phyloP scores from a whole-genome alignment of 495 filamentous ascomycete species.

The Hyphodiscus hymeniophilus region DNA sequence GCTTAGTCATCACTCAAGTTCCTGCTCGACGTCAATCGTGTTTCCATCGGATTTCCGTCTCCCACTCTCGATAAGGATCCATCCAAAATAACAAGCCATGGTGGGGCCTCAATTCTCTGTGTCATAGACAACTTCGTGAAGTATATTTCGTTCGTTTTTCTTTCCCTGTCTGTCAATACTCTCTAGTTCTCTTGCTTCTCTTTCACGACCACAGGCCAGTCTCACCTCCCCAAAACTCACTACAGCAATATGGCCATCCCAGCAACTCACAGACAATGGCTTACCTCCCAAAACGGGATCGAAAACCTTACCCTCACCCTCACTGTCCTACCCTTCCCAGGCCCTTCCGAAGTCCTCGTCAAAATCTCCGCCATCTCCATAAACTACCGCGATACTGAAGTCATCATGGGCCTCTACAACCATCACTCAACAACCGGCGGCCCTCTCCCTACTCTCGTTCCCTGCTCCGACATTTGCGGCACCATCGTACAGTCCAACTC shows the following conservation, averaged over 20 bases:
- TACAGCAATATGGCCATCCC: constrained; percentile 24
- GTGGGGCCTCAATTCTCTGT: no score
- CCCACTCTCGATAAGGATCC: no score
- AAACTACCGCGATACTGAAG: constrained; percentile 54
- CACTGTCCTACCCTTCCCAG: constrained; percentile 33
- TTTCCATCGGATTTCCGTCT: no score
- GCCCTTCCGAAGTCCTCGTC: constrained; percentile 46
- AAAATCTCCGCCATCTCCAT: constrained; percentile 45
- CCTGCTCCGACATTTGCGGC: constrained; percentile 38
- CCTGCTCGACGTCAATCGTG: no score
- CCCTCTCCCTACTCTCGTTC: constrained; percentile 25
- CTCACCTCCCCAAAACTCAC: no score
- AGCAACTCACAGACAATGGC: constrained; percentile 35
- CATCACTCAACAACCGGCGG: constrained; percentile 38
- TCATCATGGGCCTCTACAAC: constrained; percentile 47
- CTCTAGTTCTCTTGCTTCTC: neutral
- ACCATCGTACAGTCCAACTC: constrained; percentile 21
- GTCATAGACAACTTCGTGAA: no score
- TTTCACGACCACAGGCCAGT: no score
- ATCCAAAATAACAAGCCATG: no score
- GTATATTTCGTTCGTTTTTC: no score
- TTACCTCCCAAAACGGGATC: constrained; percentile 40
- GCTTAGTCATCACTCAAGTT: no score
- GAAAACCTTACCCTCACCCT: constrained; percentile 36
- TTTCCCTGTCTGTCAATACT: no score